phyloP scores from a whole-genome alignment of 2,329 filamentous ascomycete species.

The Stagonosporopsis tanaceti region DNA sequence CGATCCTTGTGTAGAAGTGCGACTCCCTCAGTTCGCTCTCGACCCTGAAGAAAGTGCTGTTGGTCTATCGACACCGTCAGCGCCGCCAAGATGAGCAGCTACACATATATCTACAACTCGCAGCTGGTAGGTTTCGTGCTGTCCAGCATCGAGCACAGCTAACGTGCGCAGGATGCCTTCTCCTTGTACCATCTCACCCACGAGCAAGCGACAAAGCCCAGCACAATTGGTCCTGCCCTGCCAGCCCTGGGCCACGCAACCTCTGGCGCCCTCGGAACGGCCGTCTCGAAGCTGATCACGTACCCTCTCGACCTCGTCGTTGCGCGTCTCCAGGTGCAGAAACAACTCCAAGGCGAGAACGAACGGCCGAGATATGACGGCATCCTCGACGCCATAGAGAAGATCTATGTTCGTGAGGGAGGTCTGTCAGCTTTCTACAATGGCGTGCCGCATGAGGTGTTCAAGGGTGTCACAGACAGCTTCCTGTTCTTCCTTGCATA shows the following conservation, averaged over 20 bases:
- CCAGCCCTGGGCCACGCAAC: conserved; percentile 83
- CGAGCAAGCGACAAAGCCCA: conserved; percentile 41
- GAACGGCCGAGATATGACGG: conserved; percentile 65
- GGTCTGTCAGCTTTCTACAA: conserved; percentile 72
- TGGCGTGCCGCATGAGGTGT: conserved; percentile 54
- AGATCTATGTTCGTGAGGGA: conserved; percentile 77
- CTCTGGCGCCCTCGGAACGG: conserved; percentile 79
- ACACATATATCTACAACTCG: conserved; percentile 52
- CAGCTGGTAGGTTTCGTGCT: conserved; percentile 48
- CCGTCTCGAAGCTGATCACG: conserved; percentile 77
- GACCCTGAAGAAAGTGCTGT: conserved; percentile 8
- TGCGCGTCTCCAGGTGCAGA: conserved; percentile 82
- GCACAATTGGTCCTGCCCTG: conserved; percentile 58
- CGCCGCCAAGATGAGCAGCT: conserved; percentile 32
- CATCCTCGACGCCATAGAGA: conserved; percentile 72
- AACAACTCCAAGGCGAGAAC: conserved; percentile 58
- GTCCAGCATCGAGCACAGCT: conserved; percentile 4
- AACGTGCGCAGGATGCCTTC: conserved; percentile 50
- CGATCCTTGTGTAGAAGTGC: conserved; percentile 1
- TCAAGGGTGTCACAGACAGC: conserved; percentile 68
- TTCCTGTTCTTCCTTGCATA: conserved; percentile 90
- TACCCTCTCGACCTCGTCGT: conserved; percentile 86
- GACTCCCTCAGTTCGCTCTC: background rate
- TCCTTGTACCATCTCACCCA: conserved; percentile 52
- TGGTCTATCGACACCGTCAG: conserved; percentile 9